Evolutionary conservation across 2,329 filamentous ascomycete genomes (phyloP).

Genomic region (Cladosporium sp.): DNA sequence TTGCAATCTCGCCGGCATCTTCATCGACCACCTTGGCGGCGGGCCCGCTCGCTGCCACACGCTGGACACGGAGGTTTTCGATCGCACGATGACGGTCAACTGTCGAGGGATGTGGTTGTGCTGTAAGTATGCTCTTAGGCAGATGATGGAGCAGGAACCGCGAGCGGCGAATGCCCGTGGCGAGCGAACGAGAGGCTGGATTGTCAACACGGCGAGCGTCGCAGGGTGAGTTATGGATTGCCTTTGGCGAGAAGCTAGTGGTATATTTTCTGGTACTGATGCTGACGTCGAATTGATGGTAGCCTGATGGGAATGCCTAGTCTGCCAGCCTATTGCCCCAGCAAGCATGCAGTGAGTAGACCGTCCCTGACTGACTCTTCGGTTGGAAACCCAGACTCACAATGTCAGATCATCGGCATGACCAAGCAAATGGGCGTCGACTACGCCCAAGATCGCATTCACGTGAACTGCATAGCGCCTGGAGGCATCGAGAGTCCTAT

Average conservation of each 20-base stretch:
- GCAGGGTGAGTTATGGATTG: background rate
- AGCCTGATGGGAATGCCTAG: background rate
- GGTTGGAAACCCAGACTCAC: background rate
- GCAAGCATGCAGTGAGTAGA: slow-evolving; percentile 27
- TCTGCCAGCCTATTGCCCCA: slow-evolving; percentile 21
- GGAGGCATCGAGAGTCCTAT: slow-evolving; percentile 29
- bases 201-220: slow-evolving; percentile 52
- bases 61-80: slow-evolving; percentile 27
- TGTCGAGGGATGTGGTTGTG: slow-evolving; percentile 44
- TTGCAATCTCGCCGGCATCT: slow-evolving; percentile 31
- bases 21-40: slow-evolving; percentile 19
- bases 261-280: background rate
- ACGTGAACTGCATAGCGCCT: slow-evolving; percentile 26
- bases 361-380: too few species aligned
- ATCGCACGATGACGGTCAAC: slow-evolving; percentile 37
- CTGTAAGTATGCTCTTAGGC: slow-evolving; percentile 42
- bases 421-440: slow-evolving; percentile 32
- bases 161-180: slow-evolving; percentile 35
- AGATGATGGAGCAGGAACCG: slow-evolving; percentile 45
- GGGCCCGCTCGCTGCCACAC: slow-evolving; percentile 22
- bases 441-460: slow-evolving; percentile 30
- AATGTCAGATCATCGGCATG: slow-evolving; percentile 27
- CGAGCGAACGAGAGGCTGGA: slow-evolving; percentile 48
- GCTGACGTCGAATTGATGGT: background rate
- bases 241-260: too few species aligned